phyloP scores from a whole-genome alignment of 305 asterid species.

The Fraxinus baroniana region DNA sequence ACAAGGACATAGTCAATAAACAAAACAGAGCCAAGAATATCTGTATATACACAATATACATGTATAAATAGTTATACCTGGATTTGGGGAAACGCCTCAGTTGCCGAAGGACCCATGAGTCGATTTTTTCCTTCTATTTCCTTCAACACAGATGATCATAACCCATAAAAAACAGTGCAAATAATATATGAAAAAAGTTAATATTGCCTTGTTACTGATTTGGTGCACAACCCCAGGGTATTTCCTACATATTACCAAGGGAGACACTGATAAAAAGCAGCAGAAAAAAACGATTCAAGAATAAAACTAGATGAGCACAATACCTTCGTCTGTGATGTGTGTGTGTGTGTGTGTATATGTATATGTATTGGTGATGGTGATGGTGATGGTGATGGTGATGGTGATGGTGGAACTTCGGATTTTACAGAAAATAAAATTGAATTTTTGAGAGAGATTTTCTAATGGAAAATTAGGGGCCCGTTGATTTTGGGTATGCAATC shows the following conservation, averaged over 20 bases:
- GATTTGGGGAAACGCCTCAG: conserved; percentile 37
- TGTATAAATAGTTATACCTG: conserved; percentile 33
- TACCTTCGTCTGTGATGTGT: not conserved
- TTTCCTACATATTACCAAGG: not conserved
- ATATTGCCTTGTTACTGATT: not conserved
- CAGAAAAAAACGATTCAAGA: not conserved
- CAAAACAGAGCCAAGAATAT: not conserved
- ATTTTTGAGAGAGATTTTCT: not conserved
- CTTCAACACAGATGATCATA: conserved; percentile 21
- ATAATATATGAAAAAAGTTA: not conserved
- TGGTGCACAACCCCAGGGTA: not conserved
- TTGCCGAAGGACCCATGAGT: conserved; percentile 41
- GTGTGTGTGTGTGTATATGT: not conserved
- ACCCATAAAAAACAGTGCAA: conserved; percentile 2
- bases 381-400: not conserved
- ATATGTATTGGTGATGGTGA: not conserved
- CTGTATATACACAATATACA: not conserved
- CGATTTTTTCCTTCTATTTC: conserved; percentile 18
- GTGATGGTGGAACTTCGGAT: not conserved
- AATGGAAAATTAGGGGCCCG: not conserved
- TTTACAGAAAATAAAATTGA: not conserved
- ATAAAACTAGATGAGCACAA: not conserved
- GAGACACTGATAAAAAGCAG: not conserved
- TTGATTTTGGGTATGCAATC: not conserved
- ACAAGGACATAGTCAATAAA: not conserved